phyloP scores from a whole-genome alignment of 148 eudicot genomes.

The Rhododendron vialii region DNA sequence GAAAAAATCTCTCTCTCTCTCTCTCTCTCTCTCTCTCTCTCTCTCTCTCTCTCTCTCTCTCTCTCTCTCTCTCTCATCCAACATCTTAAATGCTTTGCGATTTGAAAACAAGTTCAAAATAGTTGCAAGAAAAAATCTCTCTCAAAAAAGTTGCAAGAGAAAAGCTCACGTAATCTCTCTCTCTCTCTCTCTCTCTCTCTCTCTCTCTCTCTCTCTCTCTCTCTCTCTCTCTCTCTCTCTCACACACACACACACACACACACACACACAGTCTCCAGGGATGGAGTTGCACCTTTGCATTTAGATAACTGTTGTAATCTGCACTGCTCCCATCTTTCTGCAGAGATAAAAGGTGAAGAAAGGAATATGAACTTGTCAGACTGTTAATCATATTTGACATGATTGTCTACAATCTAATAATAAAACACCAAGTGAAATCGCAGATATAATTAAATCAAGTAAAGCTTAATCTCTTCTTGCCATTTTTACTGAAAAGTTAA shows the following conservation, averaged over 20 bases:
- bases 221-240: not conserved
- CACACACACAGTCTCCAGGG: not conserved
- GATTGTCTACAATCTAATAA: not conserved
- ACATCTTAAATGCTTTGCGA: not conserved
- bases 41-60: not conserved
- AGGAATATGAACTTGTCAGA: slow-evolving; percentile 3
- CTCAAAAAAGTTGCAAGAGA: no score
- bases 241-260: not conserved
- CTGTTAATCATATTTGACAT: not conserved
- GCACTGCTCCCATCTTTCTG: slow-evolving; percentile 81
- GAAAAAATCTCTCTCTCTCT: no score
- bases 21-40: no score
- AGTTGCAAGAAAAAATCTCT: not conserved
- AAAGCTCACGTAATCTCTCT: no score
- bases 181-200: no score
- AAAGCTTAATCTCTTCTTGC: not conserved
- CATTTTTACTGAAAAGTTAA: not conserved
- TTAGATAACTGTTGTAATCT: slow-evolving; percentile 75
- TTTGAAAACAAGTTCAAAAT: not conserved
- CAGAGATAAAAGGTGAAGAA: slow-evolving; percentile 18
- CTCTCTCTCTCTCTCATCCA: no score
- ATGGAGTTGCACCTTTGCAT: slow-evolving; percentile 58
- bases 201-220: not conserved
- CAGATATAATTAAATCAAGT: not conserved
- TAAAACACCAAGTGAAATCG: not conserved